Base-by-base conservation (phyloP, 495 filamentous ascomycete genomes). In the Penicillium simplicissimum region DNA sequence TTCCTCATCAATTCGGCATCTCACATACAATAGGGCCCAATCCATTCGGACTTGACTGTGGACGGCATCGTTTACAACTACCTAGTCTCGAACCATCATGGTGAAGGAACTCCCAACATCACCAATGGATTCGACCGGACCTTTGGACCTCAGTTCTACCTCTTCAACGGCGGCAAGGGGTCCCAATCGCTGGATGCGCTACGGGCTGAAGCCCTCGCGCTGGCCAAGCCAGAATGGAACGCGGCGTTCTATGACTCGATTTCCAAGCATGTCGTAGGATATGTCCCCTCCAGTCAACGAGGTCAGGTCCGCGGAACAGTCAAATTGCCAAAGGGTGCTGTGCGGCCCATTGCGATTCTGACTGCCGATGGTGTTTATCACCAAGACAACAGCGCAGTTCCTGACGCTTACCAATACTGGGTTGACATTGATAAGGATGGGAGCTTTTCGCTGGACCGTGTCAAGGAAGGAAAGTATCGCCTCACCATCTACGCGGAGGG, bases 61-160 rank as follows among this genome's bases (percentile, higher is more conserved):
- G 84, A 86, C 60, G 82, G 82, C 5, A 85, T 85, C 52, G 76
- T 85, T 2, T 84, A 84, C 63, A 84, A 85, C 64, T 78, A 76
- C 49, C 61, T 75, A 28, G 81, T 84, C 2, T 82, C 78, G 6
- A 85, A 84, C 52, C 82, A 86, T 62, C 82, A 86, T 51, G 81
- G 82, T 14, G 82, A 82, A 53, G 80, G 79, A 45, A 79, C 78
- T 4, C 83, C 84, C 6, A 84, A 85, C 40, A 85, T 86, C 62
- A 85, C 83, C 0, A 60, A 82, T 62, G 84, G 84, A 19, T 86
- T 85, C 62, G 81, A 85, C 60, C 75, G 82, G 23, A 85, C 82
- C 0, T 85, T 81, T 55, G 84, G 83, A 2, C 83, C 82, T 4
- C 81, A 83, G 55, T 85, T 79, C 65, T 87, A 81, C 58, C 65